A percentile compares a stretch with the other conserved stretches of the same genome.
Evolutionary conservation across 139 green algal genomes (phyloP).

Genomic region (Chlorella vulgaris): DNA sequence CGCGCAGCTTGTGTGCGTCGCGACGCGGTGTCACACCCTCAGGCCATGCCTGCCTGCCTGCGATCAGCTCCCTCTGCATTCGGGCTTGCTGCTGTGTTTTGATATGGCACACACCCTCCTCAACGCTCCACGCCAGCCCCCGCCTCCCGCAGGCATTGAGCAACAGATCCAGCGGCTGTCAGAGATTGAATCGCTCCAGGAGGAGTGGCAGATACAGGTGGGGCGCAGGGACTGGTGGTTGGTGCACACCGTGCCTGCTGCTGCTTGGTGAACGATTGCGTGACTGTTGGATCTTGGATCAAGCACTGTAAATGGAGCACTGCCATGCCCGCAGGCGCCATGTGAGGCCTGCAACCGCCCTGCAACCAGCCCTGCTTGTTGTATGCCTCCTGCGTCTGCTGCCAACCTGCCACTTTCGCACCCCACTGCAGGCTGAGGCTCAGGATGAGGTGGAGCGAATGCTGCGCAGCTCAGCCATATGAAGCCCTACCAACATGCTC

Average conservation of each 20-base stretch:
- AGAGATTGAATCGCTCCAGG: slow-evolving; percentile 83
- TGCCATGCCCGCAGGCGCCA: too few relatives aligned
- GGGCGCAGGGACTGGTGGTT: neutral
- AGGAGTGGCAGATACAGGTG: slow-evolving; percentile 63
- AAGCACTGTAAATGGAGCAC: too few relatives aligned
- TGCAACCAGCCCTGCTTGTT: too few relatives aligned
- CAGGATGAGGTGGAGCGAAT: slow-evolving; percentile 76
- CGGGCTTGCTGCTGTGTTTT: neutral
- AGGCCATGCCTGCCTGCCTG: too few relatives aligned
- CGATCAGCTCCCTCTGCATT: neutral
- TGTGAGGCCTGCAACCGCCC: too few relatives aligned
- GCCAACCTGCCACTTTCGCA: neutral
- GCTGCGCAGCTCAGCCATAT: slow-evolving; percentile 24
- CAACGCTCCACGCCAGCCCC: neutral
- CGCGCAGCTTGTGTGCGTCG: too few relatives aligned
- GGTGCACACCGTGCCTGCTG: too few relatives aligned
- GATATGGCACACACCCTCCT: neutral
- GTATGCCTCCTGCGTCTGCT: too few relatives aligned
- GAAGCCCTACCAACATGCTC: neutral
- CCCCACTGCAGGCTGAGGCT: slow-evolving; percentile 69
- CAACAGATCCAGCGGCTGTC: slow-evolving; percentile 73
- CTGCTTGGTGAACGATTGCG: too few relatives aligned
- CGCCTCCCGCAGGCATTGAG: slow-evolving; percentile 62
- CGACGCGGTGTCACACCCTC: too few relatives aligned
- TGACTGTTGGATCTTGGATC: too few relatives aligned